Base-by-base conservation (phyloP, 768 basidiomycete genomes). In the Lactarius vividus region DNA sequence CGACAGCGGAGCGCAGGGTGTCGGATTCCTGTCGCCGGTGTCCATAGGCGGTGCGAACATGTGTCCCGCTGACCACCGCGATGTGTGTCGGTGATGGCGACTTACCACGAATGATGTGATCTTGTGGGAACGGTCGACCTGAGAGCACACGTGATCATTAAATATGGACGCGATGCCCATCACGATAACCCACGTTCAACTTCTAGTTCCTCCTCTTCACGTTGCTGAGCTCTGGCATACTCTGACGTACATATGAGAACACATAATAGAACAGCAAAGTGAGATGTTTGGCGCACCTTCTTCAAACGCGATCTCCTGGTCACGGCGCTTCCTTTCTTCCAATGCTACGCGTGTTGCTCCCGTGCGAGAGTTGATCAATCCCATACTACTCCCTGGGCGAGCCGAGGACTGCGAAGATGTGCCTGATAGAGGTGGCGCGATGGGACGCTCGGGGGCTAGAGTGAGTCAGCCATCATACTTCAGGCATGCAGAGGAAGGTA, bases 21-120 rank as follows among this genome's bases (percentile, higher is more conserved):
- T 93, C 91, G 0, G 91, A 92, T 64, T 92, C 90, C 31, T 85
- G 83, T 58, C 91, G 85, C 70, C 79, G 82, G 73, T 92, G 91
- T 2, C 74, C 76, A 69, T 81, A 74, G 53, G 72, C 54, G 13
- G 77, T 68, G 3, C 78, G 69, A 66, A 75, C 68, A 61, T 77
- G 73, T 59, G 73, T 65, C 39, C 74, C 71, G 44, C 65, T 66
- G 10, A n/a, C 40, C 16, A 64, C 29, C 28, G 66, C 71, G 65
- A 76, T 71, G 39, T 79, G 79, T 6, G 79, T 80, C 18, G 82
- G 80, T 6, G 88, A 87, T 3, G 86, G 86, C 0, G 85, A 83
- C 65, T 83, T 80, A 53, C 84, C 82, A 23, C 79, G 68, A 23
- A 60, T 49, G 42, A 60, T 59, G 5, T 65, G 69, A 16, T 60